Percentiles rank a stretch among this genome's conserved stretches.
These are phyloP conservation scores for Paspalum vaginatum DNA, from an alignment of 176 grass and related monocot species.

Conservation along the genomic window DNA sequence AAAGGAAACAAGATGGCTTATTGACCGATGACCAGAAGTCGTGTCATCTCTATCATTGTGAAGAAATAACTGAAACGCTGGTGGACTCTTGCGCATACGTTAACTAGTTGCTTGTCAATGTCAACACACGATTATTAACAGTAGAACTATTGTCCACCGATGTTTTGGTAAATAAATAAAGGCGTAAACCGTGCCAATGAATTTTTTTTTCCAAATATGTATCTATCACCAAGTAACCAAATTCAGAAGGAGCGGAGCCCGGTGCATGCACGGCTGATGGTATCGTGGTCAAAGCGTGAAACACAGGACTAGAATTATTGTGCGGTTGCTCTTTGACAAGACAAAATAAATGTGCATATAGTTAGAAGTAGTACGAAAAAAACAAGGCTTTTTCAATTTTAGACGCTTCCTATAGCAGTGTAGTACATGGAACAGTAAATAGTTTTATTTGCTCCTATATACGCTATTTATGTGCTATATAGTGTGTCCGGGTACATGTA, in stretches of 20 bases:
- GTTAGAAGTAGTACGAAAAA: not conserved
- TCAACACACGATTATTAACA: constrained; percentile 12
- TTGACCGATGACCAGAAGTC: not conserved
- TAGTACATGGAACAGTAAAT: no score
- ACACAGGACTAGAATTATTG: not conserved
- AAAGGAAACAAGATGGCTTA: not conserved
- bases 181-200: not conserved
- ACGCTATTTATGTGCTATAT: not conserved
- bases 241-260: not conserved
- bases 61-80: constrained; percentile 26
- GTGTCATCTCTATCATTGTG: not conserved
- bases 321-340: not conserved
- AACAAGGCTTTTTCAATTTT: not conserved
- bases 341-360: not conserved
- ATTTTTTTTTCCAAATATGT: not conserved
- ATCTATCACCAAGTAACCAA: constrained; percentile 9
- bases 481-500: not conserved
- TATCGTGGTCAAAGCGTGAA: constrained; percentile 21
- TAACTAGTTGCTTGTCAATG: constrained; percentile 34
- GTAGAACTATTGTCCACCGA: not conserved
- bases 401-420: not conserved
- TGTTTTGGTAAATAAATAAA: no score
- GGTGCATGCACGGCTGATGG: not conserved
- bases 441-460: not conserved
- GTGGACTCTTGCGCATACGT: constrained; percentile 12